phyloP scores from a whole-genome alignment of 768 basidiomycete genomes.

The Baorangia bicolor region DNA sequence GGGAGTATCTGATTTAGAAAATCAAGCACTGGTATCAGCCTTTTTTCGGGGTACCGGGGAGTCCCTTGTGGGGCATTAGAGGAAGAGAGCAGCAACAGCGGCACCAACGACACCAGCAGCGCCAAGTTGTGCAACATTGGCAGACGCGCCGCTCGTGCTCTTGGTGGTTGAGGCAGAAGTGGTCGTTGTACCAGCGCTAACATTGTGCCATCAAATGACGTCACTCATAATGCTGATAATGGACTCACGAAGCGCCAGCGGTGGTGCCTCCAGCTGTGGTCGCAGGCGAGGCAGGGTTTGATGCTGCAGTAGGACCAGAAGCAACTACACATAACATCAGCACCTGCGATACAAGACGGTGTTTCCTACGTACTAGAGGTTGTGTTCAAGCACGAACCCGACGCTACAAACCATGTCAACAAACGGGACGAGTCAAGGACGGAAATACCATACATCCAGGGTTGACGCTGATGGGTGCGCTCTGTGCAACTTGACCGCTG shows the following conservation, averaged over 20 bases:
- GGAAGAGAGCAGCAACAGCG: constrained; percentile 39
- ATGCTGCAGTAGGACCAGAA: constrained; percentile 20
- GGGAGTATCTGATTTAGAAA: constrained; percentile 15
- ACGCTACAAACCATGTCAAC: constrained; percentile 29
- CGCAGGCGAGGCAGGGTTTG: constrained; percentile 2
- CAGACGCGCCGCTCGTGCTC: constrained; percentile 37
- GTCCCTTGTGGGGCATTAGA: constrained; percentile 23
- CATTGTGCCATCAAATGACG: constrained; percentile 10
- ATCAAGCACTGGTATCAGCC: constrained; percentile 20
- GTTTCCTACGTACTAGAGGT: constrained; percentile 24
- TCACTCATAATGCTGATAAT: neutral
- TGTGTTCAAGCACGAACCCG: constrained; percentile 34
- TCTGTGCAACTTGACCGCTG: constrained; percentile 49
- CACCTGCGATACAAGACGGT: constrained; percentile 8
- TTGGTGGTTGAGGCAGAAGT: constrained; percentile 28
- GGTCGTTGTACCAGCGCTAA: constrained; percentile 1
- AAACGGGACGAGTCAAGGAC: neutral
- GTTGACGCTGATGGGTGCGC: constrained; percentile 51
- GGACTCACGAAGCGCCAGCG: constrained; percentile 19
- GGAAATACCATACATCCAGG: constrained; percentile 45
- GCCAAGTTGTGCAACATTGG: constrained; percentile 43
- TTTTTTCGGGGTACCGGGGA: constrained; percentile 2
- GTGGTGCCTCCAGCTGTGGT: neutral
- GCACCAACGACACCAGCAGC: constrained; percentile 39
- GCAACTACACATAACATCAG: constrained; percentile 21